Evolutionary conservation across 208 protist species (phyloP).

Genomic region (Tritrichomonas musculus): DNA sequence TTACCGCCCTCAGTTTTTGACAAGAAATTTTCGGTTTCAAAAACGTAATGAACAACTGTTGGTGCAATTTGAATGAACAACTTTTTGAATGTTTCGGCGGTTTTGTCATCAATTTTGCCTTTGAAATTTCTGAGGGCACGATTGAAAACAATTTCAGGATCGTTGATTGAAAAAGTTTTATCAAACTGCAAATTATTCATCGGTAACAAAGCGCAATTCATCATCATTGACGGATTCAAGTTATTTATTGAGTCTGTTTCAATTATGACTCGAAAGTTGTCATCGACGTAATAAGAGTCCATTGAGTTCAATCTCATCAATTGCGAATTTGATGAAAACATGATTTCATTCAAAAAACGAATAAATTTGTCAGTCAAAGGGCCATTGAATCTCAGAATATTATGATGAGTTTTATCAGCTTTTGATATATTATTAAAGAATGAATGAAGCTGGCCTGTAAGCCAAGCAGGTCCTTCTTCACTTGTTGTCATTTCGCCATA

Average conservation of each 20-base stretch:
- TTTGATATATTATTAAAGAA: neutral
- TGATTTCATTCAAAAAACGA: neutral
- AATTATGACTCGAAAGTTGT: neutral
- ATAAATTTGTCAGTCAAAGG: neutral
- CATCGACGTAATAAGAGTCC: neutral
- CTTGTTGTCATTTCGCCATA: neutral
- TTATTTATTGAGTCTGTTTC: neutral
- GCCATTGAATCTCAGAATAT: neutral
- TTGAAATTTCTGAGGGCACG: neutral
- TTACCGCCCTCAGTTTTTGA: neutral
- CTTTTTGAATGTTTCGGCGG: neutral
- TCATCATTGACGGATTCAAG: neutral
- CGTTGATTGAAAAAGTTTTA: neutral
- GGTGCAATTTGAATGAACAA: neutral
- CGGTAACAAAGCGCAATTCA: neutral
- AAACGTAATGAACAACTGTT: neutral
- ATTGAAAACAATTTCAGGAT: slow-evolving; percentile 5
- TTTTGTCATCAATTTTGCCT: neutral
- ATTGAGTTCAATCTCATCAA: neutral
- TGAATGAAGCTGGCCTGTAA: neutral
- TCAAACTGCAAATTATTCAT: neutral
- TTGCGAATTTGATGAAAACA: no score
- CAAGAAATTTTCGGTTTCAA: neutral
- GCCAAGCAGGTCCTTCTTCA: neutral
- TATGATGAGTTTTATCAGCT: no score